Base-by-base conservation (phyloP, 2,329 filamentous ascomycete genomes). In the Aspergillus sp. region DNA sequence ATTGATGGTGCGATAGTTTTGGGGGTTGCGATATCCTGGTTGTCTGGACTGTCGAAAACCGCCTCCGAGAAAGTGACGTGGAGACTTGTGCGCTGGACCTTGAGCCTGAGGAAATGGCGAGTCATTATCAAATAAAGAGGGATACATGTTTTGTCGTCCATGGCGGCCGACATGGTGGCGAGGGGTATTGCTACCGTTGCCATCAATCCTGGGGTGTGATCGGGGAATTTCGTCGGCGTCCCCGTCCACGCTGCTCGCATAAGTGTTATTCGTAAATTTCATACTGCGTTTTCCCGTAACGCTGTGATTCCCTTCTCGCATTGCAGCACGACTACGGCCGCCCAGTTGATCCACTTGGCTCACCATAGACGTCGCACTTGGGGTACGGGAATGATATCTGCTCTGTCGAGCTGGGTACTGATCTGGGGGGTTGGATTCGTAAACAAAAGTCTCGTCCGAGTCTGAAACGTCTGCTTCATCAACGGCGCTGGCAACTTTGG, bases 401-500 rank as follows among this genome's bases (percentile, higher is more conserved):
- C 86, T 84, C 52, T 91, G 90, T 52, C 84, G 79, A 41, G 70
- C 64, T 31, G 82, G 76, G 57, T 73, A 80, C 23, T 81, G 78
- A 64, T 87, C 86, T 14, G 84, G 82, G 9, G 93, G 95, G 69
- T 99, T 99, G 24, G 95, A 98, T 75, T 99, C 95, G 77, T 99
- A 99, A 15, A 99, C 95, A 74, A 98, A 99, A 0, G 95, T 98
- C 75, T 98, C 95, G 69, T 97, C 95, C 1, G 93, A 98, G 73
- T 99, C 95, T 6, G 93, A 97, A 12, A 93, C 96, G 73, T 97
- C 90, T 45, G 91, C 92, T 74, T 98, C 93, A 72, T 98, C 93
- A 52, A 99, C 92, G 8, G 93, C 93, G 73, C 88, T 97, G 51
- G 93, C 93, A 65, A 99, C 92, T 71, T 96, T 96, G 65, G 93